Percentiles rank a stretch among this genome's conserved stretches.
phyloP scores from a whole-genome alignment of 2,329 filamentous ascomycete genomes.

The Talaromyces pinophilus region DNA sequence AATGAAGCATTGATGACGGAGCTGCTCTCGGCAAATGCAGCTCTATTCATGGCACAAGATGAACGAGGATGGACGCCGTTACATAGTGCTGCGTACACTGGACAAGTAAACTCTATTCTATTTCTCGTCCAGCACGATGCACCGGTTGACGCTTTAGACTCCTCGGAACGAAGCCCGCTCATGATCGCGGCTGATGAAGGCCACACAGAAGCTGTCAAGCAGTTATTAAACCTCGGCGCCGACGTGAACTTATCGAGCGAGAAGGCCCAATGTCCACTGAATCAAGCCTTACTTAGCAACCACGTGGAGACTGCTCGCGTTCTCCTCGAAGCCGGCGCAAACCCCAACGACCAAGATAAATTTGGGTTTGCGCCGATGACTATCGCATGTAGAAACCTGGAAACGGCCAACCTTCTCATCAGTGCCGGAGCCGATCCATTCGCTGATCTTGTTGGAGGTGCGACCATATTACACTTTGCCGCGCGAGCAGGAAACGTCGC shows the following conservation, averaged over 20 bases:
- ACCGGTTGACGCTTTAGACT: neutral
- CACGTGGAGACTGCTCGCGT: neutral
- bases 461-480: neutral
- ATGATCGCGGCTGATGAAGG: constrained; percentile 4
- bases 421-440: constrained; percentile 8
- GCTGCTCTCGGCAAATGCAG: neutral
- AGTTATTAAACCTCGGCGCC: neutral
- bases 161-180: neutral
- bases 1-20: neutral
- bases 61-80: constrained; percentile 3
- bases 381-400: neutral
- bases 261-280: neutral
- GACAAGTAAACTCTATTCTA: neutral
- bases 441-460: neutral
- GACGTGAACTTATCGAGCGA: constrained; percentile 5
- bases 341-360: neutral
- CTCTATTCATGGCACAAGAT: neutral
- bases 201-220: neutral
- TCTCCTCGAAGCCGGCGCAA: constrained; percentile 3
- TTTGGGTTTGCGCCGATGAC: neutral
- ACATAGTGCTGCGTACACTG: constrained; percentile 2
- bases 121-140: constrained; percentile 3
- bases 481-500: neutral
- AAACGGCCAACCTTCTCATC: neutral
- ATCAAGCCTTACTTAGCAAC: neutral